These are phyloP conservation scores for Arabis alpina DNA, from an alignment of 345 rosid species.

Conservation along the genomic window DNA sequence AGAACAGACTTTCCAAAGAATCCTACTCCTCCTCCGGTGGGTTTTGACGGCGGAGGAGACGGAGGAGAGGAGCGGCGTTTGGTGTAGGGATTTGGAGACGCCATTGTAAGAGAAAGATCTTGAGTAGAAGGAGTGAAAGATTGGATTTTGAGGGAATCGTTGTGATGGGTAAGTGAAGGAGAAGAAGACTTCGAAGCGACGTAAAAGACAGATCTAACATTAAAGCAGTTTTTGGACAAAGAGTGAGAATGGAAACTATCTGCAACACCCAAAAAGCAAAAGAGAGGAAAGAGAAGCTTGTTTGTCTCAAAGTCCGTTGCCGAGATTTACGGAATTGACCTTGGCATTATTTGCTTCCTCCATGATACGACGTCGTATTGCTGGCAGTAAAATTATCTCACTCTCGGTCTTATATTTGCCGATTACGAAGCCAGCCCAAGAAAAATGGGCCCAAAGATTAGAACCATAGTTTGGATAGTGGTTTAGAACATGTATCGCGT, in stretches of 20 bases:
- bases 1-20: conserved; percentile 61
- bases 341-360: conserved; percentile 1
- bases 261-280: conserved; percentile 27
- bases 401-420: no score
- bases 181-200: conserved; percentile 71
- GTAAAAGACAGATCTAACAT: conserved; percentile 51
- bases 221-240: conserved; percentile 16
- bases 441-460: no score
- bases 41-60: conserved; percentile 21
- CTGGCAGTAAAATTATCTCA: no score
- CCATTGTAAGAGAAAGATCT: conserved; percentile 49
- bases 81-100: conserved; percentile 44
- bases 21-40: conserved; percentile 31
- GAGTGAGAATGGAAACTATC: conserved; percentile 40
- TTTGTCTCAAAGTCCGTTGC: conserved; percentile 32
- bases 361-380: neutral
- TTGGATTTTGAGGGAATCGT: conserved; percentile 27
- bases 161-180: conserved; percentile 6
- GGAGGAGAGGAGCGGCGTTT: conserved; percentile 29
- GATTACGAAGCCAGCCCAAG: no score
- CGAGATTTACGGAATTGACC: conserved; percentile 50
- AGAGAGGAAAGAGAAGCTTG: conserved; percentile 19
- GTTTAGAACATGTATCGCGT: no score
- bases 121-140: conserved; percentile 19
- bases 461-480: no score